Conservation (phyloP, 257 asterid species). For the Echium plantagineum region DNA sequence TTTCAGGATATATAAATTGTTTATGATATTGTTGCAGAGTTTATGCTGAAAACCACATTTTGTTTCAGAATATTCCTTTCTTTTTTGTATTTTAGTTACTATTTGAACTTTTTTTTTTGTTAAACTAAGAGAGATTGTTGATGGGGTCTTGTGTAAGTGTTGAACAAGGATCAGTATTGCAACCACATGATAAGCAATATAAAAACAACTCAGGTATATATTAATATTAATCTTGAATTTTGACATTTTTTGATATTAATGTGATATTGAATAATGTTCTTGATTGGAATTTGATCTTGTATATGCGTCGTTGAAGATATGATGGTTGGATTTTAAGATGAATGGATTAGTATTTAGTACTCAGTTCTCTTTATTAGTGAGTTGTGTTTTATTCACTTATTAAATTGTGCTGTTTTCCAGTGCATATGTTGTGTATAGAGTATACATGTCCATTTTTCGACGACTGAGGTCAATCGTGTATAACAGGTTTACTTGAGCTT, state of each 20-base stretch:
- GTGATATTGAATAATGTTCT: conserved; percentile 1
- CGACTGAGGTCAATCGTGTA: too few relatives aligned
- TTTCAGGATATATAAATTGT: conserved; percentile 10
- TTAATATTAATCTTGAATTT: not conserved
- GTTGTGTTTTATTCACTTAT: too few relatives aligned
- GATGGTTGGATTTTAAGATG: too few relatives aligned
- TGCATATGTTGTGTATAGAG: too few relatives aligned
- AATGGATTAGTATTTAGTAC: too few relatives aligned
- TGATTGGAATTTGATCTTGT: not conserved
- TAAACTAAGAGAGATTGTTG: conserved; percentile 15
- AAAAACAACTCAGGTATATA: conserved; percentile 21
- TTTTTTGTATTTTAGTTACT: conserved; percentile 5
- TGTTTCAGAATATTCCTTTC: conserved; percentile 13
- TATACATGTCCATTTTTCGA: too few relatives aligned
- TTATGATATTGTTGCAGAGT: not conserved
- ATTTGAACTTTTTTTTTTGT: conserved; percentile 13
- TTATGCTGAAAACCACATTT: conserved; percentile 3
- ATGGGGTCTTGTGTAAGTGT: conserved; percentile 83
- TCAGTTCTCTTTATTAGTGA: too few relatives aligned
- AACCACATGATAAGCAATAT: conserved; percentile 23
- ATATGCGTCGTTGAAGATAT: too few relatives aligned
- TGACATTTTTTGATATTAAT: not conserved
- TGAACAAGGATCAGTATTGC: conserved; percentile 40
- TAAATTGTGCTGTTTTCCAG: too few relatives aligned
- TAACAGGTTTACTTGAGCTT: too few relatives aligned